These are phyloP conservation scores for Saprolegnia diclina DNA, from an alignment of 352 stramenopile species.

Conservation along the genomic window DNA sequence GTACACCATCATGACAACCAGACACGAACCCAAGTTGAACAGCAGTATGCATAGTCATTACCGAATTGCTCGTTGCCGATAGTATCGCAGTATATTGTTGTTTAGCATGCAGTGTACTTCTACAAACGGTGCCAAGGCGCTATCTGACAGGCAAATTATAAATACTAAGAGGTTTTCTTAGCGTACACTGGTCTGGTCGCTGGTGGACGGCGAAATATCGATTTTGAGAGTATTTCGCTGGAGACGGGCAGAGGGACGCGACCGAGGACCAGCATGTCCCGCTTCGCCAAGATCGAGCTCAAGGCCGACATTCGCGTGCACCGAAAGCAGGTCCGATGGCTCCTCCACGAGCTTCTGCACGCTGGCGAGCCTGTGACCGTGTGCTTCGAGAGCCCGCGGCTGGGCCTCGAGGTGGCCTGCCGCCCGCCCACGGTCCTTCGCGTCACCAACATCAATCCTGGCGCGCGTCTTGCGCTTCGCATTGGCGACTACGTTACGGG, in stretches of 20 bases:
- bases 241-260: too few species aligned
- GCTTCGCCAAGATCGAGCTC: conserved; percentile 11
- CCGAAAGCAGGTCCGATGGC: conserved; percentile 24
- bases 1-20: too few species aligned
- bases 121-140: too few species aligned
- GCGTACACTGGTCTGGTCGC: not conserved
- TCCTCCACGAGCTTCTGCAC: not conserved
- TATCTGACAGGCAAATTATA: too few species aligned
- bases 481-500: conserved; percentile 7
- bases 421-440: not conserved
- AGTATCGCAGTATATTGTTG: too few species aligned
- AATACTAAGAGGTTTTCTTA: not conserved
- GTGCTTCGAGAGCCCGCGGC: not conserved
- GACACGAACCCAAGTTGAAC: too few species aligned
- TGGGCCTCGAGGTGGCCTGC: not conserved
- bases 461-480: not conserved
- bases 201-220: not conserved
- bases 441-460: conserved; percentile 4
- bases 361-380: not conserved
- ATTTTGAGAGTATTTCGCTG: not conserved
- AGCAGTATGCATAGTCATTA: too few species aligned
- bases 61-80: too few species aligned
- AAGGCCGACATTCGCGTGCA: conserved; percentile 18
- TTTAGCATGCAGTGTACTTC: too few species aligned
- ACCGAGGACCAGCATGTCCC: not conserved